A percentile compares a stretch with the other conserved stretches of the same genome.
Conservation (phyloP, 2,329 filamentous ascomycete species). For the Cercospora zeae-maydis region DNA sequence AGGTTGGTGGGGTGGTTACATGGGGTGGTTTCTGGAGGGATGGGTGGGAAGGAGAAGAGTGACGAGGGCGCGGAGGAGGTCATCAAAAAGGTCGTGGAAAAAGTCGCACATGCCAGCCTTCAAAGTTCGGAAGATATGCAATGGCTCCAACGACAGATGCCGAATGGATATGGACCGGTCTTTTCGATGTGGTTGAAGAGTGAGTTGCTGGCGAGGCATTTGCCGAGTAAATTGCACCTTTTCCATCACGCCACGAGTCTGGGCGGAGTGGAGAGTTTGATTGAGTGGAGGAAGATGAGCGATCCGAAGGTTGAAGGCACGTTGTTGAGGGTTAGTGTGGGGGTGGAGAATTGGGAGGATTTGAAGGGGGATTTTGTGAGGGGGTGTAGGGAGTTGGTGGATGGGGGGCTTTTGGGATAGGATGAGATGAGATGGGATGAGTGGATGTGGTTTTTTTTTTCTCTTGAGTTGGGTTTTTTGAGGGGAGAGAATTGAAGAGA, state of each 20-base stretch:
- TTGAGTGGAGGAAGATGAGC: conserved; percentile 93
- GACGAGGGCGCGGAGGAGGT: conserved; percentile 18
- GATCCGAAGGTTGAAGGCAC: conserved; percentile 68
- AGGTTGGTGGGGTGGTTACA: conserved; percentile 70
- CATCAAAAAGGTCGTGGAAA: conserved; percentile 55
- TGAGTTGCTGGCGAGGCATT: conserved; percentile 57
- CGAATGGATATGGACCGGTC: conserved; percentile 81
- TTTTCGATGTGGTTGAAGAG: conserved; percentile 69
- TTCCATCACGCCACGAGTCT: conserved; percentile 95
- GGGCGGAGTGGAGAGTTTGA: conserved; percentile 89
- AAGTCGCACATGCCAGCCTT: conserved; percentile 73
- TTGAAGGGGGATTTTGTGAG: conserved; percentile 69
- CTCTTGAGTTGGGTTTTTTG: too few relatives aligned
- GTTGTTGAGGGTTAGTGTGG: conserved; percentile 77
- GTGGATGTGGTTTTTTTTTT: too few relatives aligned
- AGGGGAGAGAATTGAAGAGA: too few relatives aligned
- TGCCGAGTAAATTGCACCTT: conserved; percentile 74
- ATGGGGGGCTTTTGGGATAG: conserved; percentile 12
- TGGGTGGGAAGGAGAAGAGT: conserved; percentile 33
- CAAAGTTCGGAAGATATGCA: conserved; percentile 58
- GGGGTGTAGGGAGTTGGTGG: conserved; percentile 57
- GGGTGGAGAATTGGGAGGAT: conserved; percentile 84
- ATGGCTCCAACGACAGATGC: conserved; percentile 88
- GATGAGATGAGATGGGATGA: background rate
- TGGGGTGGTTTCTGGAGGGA: conserved; percentile 41